phyloP scores from a whole-genome alignment of 257 asterid genomes.

The Solanum peruvianum region DNA sequence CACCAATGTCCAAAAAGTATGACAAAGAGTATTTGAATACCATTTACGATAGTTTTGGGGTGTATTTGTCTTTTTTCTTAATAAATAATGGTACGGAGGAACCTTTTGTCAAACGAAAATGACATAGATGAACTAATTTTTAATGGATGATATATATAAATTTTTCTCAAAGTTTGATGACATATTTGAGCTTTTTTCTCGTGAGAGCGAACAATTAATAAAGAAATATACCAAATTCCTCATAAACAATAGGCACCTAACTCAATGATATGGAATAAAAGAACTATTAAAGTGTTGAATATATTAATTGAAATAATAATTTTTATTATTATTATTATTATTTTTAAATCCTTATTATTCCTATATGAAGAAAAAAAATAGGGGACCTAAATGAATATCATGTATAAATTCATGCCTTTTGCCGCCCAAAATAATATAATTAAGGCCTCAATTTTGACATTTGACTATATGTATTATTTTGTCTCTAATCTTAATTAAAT shows the following conservation, averaged over 20 bases:
- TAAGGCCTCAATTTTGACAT: neutral
- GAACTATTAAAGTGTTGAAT: neutral
- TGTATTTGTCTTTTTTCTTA: too few relatives aligned
- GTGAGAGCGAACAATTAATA: neutral
- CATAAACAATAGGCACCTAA: neutral
- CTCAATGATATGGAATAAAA: neutral
- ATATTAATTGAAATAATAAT: neutral
- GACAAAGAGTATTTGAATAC: too few relatives aligned
- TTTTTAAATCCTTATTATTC: neutral
- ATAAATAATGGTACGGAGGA: neutral
- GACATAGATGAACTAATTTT: neutral
- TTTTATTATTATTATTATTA: too few relatives aligned
- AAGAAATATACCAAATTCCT: neutral
- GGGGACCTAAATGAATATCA: neutral
- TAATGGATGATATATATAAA: too few relatives aligned
- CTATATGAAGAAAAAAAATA: neutral
- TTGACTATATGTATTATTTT: neutral
- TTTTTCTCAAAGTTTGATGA: too few relatives aligned
- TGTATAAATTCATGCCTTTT: neutral
- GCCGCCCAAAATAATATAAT: neutral
- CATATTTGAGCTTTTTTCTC: too few relatives aligned
- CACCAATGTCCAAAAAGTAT: too few relatives aligned
- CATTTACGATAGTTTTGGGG: fast-evolving
- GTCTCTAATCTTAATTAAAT: neutral
- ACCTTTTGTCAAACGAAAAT: too few relatives aligned